Evolutionary conservation across 768 basidiomycete genomes (phyloP).

Genomic region (Collybia sp.): DNA sequence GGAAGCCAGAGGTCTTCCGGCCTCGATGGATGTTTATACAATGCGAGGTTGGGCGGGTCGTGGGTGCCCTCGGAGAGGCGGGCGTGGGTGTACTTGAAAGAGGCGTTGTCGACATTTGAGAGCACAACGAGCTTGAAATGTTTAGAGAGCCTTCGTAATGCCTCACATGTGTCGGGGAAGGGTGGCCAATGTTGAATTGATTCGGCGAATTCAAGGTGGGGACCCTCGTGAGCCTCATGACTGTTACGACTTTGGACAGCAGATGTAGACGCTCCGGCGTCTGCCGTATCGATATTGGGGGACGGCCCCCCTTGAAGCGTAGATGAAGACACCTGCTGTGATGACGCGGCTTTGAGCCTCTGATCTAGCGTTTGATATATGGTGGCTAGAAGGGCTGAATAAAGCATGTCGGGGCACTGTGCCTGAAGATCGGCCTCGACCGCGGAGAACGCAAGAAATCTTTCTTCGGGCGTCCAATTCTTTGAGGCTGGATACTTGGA

Average conservation of each 20-base stretch:
- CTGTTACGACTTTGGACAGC: slow-evolving; percentile 12
- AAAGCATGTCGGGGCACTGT: slow-evolving; percentile 54
- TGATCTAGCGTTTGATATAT: slow-evolving; percentile 32
- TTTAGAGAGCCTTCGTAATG: slow-evolving; percentile 53
- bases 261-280: slow-evolving; percentile 6
- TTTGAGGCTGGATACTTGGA: slow-evolving; percentile 31
- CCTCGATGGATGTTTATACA: slow-evolving; percentile 25
- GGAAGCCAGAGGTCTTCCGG: slow-evolving; percentile 38
- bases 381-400: slow-evolving; percentile 56
- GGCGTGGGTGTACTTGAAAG: slow-evolving; percentile 56
- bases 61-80: slow-evolving; percentile 39
- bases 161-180: slow-evolving; percentile 62
- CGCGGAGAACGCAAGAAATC: slow-evolving; percentile 43
- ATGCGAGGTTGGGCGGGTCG: slow-evolving; percentile 12
- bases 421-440: slow-evolving; percentile 56
- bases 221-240: slow-evolving; percentile 12
- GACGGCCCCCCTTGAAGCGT: slow-evolving; percentile 13
- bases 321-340: background rate
- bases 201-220: slow-evolving; percentile 48
- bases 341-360: slow-evolving; percentile 21
- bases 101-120: slow-evolving; percentile 68
- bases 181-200: slow-evolving; percentile 60
- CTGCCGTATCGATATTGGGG: slow-evolving; percentile 4
- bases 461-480: slow-evolving; percentile 46
- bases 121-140: slow-evolving; percentile 69